These are phyloP conservation scores for Poa pratensis DNA, from an alignment of 176 grass and related monocot genomes.

Conservation along the genomic window DNA sequence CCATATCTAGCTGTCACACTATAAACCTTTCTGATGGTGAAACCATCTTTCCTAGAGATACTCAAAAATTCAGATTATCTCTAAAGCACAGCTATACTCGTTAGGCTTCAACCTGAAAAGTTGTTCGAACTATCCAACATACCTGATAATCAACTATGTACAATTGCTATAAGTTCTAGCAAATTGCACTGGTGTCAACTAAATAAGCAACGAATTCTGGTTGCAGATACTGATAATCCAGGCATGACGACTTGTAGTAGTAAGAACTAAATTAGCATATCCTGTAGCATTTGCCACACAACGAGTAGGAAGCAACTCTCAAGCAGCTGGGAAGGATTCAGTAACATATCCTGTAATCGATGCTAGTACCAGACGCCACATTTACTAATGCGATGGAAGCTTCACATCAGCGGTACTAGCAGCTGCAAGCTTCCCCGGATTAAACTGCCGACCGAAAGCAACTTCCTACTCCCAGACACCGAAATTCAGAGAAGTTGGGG, in stretches of 20 bases:
- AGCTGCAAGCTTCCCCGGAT: not conserved
- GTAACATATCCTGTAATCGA: not conserved
- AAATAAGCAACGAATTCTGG: slow-evolving; percentile 9
- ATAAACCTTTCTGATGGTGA: too few relatives aligned
- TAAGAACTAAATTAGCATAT: slow-evolving; percentile 6
- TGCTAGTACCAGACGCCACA: not conserved
- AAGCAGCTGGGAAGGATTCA: slow-evolving; percentile 7
- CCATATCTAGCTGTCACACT: too few relatives aligned
- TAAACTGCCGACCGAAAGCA: not conserved
- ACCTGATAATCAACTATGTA: not conserved
- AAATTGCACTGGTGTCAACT: not conserved
- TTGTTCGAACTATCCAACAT: slow-evolving; percentile 12
- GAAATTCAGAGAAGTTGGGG: too few relatives aligned
- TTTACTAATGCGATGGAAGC: not conserved
- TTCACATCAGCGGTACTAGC: not conserved
- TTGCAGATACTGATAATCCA: slow-evolving; percentile 13
- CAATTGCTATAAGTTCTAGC: not conserved
- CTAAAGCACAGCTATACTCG: slow-evolving; percentile 21
- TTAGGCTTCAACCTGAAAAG: slow-evolving; percentile 11
- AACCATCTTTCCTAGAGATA: too few relatives aligned
- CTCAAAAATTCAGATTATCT: slow-evolving; percentile 13
- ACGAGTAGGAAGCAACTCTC: slow-evolving; percentile 12
- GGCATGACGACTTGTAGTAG: slow-evolving; percentile 11
- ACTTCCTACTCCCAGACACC: not conserved
- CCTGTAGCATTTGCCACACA: not conserved